Evolutionary conservation across 495 filamentous ascomycete genomes (phyloP).

Genomic region (Penicillium simplicissimum): DNA sequence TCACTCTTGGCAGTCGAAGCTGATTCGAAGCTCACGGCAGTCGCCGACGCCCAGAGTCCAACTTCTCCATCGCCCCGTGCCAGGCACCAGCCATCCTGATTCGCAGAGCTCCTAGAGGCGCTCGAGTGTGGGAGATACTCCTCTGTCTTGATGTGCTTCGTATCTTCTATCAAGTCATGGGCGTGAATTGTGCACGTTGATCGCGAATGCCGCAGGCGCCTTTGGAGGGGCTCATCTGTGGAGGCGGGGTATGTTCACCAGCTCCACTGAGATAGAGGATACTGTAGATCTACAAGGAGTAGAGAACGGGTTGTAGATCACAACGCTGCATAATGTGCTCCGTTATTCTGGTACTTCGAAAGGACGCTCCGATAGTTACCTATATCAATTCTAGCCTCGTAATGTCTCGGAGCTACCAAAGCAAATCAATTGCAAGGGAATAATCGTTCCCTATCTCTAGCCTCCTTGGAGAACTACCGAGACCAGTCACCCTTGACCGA

Average conservation of each 20-base stretch:
- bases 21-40: conserved; percentile 20
- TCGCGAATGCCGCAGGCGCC: background rate
- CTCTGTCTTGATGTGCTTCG: background rate
- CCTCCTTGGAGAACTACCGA: conserved; percentile 74
- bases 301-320: too few relatives aligned
- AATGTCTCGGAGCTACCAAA: too few relatives aligned
- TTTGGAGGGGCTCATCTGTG: background rate
- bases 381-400: too few relatives aligned
- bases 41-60: conserved; percentile 7
- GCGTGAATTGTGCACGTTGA: background rate
- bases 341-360: too few relatives aligned
- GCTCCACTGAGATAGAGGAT: too few relatives aligned
- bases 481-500: conserved; percentile 47
- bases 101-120: background rate
- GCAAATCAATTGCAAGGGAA: too few relatives aligned
- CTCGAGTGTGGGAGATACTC: background rate
- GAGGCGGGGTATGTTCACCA: background rate
- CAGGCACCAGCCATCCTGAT: conserved; percentile 8
- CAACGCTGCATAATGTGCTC: too few relatives aligned
- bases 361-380: too few relatives aligned
- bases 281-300: too few relatives aligned
- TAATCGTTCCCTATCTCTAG: too few relatives aligned
- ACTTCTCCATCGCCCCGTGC: conserved; percentile 2
- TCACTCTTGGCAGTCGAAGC: conserved; percentile 18
- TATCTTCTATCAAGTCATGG: background rate